Percentiles rank a stretch among this genome's conserved stretches.
phyloP scores from a whole-genome alignment of 2,329 filamentous ascomycete species.

The Sporothrix pallida region DNA sequence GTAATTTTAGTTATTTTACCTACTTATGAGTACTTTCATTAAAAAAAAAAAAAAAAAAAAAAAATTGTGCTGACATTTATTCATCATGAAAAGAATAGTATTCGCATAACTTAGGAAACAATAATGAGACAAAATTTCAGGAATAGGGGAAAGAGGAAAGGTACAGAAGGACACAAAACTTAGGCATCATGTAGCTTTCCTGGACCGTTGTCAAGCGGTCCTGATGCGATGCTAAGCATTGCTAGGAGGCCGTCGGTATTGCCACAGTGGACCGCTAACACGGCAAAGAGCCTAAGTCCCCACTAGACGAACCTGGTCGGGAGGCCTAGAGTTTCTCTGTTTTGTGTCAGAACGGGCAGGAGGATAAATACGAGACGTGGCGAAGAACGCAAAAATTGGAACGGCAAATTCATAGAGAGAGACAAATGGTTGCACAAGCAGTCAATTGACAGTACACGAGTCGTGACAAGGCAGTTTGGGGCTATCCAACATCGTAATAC shows the following conservation, averaged over 20 bases:
- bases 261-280: constrained; percentile 30
- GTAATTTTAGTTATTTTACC: no score
- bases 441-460: background rate
- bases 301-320: constrained; percentile 6
- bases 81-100: background rate
- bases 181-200: background rate
- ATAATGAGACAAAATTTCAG: background rate
- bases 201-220: background rate
- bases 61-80: background rate
- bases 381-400: background rate
- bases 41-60: no score
- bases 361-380: constrained; percentile 12
- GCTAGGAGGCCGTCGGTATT: constrained; percentile 10
- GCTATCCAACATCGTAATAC: background rate
- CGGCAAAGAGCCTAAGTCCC: constrained; percentile 4
- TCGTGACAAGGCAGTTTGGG: background rate
- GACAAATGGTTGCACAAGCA: background rate
- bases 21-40: no score
- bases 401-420: background rate
- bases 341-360: background rate
- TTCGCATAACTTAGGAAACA: background rate
- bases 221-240: background rate
- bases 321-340: constrained; percentile 21
- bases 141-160: no score
- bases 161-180: background rate